Base-by-base conservation (phyloP, 108 stramenopile genomes). In the Phaeodactylum tricornutum region DNA sequence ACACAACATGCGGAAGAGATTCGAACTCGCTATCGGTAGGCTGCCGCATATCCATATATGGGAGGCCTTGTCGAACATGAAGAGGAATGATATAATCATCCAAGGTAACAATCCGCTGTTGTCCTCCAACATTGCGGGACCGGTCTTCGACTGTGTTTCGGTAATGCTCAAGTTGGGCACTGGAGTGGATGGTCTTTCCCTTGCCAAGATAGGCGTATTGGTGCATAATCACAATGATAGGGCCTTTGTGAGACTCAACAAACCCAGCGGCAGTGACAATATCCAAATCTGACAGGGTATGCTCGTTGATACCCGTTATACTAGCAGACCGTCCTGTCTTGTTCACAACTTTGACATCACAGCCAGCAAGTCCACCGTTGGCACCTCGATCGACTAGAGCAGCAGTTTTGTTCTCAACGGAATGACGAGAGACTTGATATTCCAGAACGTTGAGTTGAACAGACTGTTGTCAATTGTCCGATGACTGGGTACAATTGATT, bases 361-460 rank as follows among this genome's bases (percentile, higher is more conserved):
- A 8, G 0, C 66, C 60, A 25, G 35, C 55, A 15, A 67, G 31
- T 2, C 55, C 54, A 36, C 67, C 67, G 23, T 69, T 69, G 1
- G 61, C 61, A 16, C 67, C 67, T 1, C 67, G 55, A 45, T 69
- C 67, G 11, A 69, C 33, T 3, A 67, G 53, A 14, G 52, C 24
- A n/a, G n/a, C n/a, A n/a, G n/a, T n/a, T n/a, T n/a, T n/a, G n/a
- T n/a, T n/a, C 12, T 34, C 33, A 34, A 11, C 11, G 33, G 8
- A 8, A 34, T 34, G 33, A 11, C 8, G 33, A 12, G 33, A 34
- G 33, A 34, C 33, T 11, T 11, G 33, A 34, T 34, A 34, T 11
- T 12, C 11, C 8, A 34, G 11, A 11, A 12, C 33, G 12, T 34
- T 34, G n/a, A n/a, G n/a, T n/a, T n/a, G n/a, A n/a, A n/a, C n/a